Percentiles rank a stretch among this genome's conserved stretches.
These are phyloP conservation scores for Lophium mytilinum DNA, from an alignment of 495 filamentous ascomycete species.

Conservation along the genomic window DNA sequence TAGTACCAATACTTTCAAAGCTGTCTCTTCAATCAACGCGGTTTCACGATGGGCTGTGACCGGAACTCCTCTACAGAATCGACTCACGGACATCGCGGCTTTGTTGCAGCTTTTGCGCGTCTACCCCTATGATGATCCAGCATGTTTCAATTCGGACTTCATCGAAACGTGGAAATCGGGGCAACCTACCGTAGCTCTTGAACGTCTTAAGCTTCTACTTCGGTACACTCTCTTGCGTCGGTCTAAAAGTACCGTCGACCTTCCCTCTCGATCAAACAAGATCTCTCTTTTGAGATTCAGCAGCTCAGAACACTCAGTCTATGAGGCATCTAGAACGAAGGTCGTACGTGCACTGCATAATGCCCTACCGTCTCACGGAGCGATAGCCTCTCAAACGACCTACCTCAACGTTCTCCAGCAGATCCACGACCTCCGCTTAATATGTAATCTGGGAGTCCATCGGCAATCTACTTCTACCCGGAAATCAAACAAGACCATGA, in stretches of 20 bases:
- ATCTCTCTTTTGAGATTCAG: neutral
- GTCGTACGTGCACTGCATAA: neutral
- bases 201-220: conserved; percentile 33
- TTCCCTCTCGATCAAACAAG: conserved; percentile 27
- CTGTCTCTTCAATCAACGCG: neutral
- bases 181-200: conserved; percentile 28
- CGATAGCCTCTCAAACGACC: neutral
- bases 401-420: conserved; percentile 6
- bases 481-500: neutral
- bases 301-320: neutral
- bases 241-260: conserved; percentile 30
- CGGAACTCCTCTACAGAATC: conserved; percentile 40
- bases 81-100: conserved; percentile 32
- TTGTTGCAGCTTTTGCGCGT: conserved; percentile 37
- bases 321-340: neutral
- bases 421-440: conserved; percentile 6
- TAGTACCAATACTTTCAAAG: neutral
- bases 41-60: conserved; percentile 27
- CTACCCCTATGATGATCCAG: conserved; percentile 35
- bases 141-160: conserved; percentile 32
- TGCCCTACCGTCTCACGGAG: neutral
- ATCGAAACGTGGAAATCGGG: conserved; percentile 31
- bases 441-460: conserved; percentile 8
- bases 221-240: conserved; percentile 33
- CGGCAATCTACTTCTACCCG: neutral